Evolutionary conservation across 2,329 filamentous ascomycete species (phyloP), one percentile per base, ranked within the genome.

Genomic region (Colletotrichum nymphaeae): DNA sequence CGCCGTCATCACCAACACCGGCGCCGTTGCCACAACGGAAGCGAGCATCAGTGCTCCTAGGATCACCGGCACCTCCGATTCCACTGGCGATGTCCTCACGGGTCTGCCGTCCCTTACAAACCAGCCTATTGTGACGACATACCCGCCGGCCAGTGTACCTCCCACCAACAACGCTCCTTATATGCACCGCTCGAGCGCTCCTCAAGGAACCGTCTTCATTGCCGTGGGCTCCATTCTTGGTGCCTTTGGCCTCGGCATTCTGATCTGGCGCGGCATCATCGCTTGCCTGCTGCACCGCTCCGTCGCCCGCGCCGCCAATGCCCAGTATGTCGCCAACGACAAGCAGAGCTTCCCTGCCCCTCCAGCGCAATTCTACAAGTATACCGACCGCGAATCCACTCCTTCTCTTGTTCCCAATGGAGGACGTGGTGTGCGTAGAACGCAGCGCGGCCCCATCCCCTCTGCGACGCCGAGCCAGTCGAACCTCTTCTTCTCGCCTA

Each of bases 201-300:
- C 97, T 2, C 94, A 98, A 79, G 97, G 97, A 67, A 98, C 96
- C 4, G 93, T 99, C 72, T 99, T 99, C 85, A 99, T 99, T 78
- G 93, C 92, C 26, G 97, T 98, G 1, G 97, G 97, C 58, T 93
- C 95, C 30, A 93, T 95, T 32, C 89, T 99, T 7, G 97, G 94
- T 19, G 93, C 95, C 76, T 90, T 98, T 75, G 94, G 92, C 12
- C 86, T 95, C 9, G 92, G 91, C n/a, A 90, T 98, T 57, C 88
- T 99, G 14, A 88, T 93, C 71, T 99, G 97, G 97, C 94, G 96
- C 74, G 92, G 89, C 63, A 89, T 98, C 69, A 92, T 98, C 72
- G 95, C 94, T 73, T 97, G 95, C 89, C 93, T 96, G 55, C 90
- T 99, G 72, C 96, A 98, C 83, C 94, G 96, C 72, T 97, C 94